A percentile compares a stretch with the other conserved stretches of the same genome.
These are phyloP conservation scores for Volvariella surrecta DNA, from an alignment of 1,284 basidiomycete genomes.

Conservation along the genomic window DNA sequence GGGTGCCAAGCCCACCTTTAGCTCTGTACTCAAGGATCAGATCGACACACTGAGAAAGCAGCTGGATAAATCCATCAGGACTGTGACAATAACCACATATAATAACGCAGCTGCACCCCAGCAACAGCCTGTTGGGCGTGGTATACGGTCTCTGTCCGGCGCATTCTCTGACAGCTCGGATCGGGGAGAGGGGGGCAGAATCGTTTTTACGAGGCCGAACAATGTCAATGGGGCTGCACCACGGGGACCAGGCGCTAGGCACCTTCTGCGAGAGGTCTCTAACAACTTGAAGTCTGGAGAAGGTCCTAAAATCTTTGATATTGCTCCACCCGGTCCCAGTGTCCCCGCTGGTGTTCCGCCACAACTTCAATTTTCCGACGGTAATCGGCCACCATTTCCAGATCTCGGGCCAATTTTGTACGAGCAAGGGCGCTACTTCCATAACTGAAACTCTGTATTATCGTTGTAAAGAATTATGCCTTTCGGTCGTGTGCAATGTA, in stretches of 20 bases:
- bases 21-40: conserved; percentile 39
- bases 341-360: background rate
- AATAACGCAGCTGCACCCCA: conserved; percentile 5
- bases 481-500: too few species aligned
- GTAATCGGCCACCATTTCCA: too few species aligned
- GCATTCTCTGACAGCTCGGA: too few species aligned
- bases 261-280: too few species aligned
- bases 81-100: background rate
- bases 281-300: too few species aligned
- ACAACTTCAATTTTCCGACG: background rate
- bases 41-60: conserved; percentile 54
- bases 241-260: background rate
- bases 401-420: too few species aligned
- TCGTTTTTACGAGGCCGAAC: too few species aligned
- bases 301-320: background rate
- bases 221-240: background rate
- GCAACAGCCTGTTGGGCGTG: background rate
- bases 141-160: background rate
- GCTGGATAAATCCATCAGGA: conserved; percentile 30
- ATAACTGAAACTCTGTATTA: too few species aligned
- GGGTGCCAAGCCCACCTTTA: conserved; percentile 38
- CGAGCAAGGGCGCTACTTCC: too few species aligned
- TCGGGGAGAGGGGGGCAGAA: too few species aligned
- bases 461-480: too few species aligned
- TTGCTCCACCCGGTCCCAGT: background rate